Conservation (phyloP, 257 asterid genomes). For the Nicotiana undulata region DNA sequence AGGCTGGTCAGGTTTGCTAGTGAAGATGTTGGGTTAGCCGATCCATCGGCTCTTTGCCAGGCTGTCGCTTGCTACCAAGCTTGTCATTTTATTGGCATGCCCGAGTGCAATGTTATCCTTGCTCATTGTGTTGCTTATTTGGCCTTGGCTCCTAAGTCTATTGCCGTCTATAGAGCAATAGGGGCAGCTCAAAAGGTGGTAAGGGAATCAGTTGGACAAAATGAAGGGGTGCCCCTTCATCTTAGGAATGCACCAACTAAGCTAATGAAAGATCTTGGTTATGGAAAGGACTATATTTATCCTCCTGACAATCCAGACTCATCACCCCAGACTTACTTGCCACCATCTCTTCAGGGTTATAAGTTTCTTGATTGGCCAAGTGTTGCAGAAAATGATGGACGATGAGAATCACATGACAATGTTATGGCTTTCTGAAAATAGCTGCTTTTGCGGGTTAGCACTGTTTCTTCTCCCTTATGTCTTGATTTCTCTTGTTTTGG, state of each 20-base stretch:
- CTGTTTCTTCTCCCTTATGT: neutral
- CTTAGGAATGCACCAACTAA: slow-evolving; percentile 90
- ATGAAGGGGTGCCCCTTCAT: slow-evolving; percentile 74
- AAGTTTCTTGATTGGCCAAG: slow-evolving; percentile 63
- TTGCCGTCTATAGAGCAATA: slow-evolving; percentile 55
- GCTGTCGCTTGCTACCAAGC: slow-evolving; percentile 85
- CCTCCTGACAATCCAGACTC: slow-evolving; percentile 60
- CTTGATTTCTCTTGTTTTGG: neutral
- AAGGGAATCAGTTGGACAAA: slow-evolving; percentile 72
- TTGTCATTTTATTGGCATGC: slow-evolving; percentile 79
- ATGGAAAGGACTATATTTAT: slow-evolving; percentile 59
- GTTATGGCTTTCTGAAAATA: neutral
- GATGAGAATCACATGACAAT: neutral
- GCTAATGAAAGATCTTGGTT: slow-evolving; percentile 79
- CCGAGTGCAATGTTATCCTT: slow-evolving; percentile 67
- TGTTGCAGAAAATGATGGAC: neutral
- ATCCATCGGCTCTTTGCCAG: slow-evolving; percentile 64
- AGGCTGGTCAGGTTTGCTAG: slow-evolving; percentile 65
- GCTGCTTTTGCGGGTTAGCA: neutral
- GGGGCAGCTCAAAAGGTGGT: slow-evolving; percentile 52
- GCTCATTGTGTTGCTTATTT: slow-evolving; percentile 71
- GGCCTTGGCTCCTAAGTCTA: slow-evolving; percentile 76
- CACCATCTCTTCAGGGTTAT: slow-evolving; percentile 56
- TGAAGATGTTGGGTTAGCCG: slow-evolving; percentile 78
- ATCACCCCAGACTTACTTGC: slow-evolving; percentile 47